Conservation (phyloP, 2,329 filamentous ascomycete genomes). For the Simplicillium aogashimaense region DNA sequence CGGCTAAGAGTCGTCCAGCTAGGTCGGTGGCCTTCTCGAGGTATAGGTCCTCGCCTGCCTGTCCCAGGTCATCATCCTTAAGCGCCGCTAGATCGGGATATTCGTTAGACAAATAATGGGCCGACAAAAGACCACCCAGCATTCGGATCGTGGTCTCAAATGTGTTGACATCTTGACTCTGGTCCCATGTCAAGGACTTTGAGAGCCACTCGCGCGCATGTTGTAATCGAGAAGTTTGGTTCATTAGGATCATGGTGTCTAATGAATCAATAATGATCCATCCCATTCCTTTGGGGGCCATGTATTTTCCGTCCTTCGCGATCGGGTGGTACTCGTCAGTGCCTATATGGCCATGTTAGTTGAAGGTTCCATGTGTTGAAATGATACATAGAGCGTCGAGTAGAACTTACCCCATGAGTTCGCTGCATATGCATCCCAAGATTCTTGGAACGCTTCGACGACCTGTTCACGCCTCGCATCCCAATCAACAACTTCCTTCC, state of each 20-base stretch:
- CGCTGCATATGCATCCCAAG: constrained; percentile 86
- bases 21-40: constrained; percentile 93
- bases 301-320: constrained; percentile 68
- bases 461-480: constrained; percentile 66
- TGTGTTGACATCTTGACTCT: constrained; percentile 91
- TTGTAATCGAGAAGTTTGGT: constrained; percentile 73
- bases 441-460: constrained; percentile 79
- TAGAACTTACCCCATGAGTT: constrained; percentile 77
- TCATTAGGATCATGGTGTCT: constrained; percentile 98
- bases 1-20: constrained; percentile 75
- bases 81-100: constrained; percentile 74
- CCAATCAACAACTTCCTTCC: constrained; percentile 56
- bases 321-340: constrained; percentile 82
- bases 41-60: constrained; percentile 79
- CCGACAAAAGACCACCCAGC: constrained; percentile 85
- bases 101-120: constrained; percentile 84
- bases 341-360: constrained; percentile 30
- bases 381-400: neutral
- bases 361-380: neutral
- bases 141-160: constrained; percentile 98
- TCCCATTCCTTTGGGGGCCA: constrained; percentile 81
- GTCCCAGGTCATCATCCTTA: constrained; percentile 58
- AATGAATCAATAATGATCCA: constrained; percentile 98
- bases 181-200: constrained; percentile 71
- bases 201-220: constrained; percentile 86